Conservation (phyloP, 768 basidiomycete genomes). For the Pleurotus salmoneostramineus region DNA sequence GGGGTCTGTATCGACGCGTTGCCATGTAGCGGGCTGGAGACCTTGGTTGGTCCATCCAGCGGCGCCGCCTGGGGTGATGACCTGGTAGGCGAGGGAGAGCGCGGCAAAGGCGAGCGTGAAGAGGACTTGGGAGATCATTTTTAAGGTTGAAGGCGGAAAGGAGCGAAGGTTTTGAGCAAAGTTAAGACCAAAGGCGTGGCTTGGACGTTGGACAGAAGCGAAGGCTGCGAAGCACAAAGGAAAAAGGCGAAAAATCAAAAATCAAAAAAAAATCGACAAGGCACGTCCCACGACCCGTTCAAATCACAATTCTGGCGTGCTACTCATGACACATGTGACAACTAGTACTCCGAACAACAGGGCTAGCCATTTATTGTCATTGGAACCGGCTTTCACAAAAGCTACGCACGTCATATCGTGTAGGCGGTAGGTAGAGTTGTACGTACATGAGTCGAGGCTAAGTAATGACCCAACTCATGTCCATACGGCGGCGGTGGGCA, state of each 20-base stretch:
- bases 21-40: slow-evolving; percentile 56
- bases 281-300: neutral
- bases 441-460: neutral
- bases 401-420: neutral
- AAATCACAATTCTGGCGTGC: neutral
- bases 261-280: too few relatives aligned
- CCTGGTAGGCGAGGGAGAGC: slow-evolving; percentile 58
- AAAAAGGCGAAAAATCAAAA: too few relatives aligned
- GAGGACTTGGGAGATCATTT: slow-evolving; percentile 16
- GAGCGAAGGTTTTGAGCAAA: slow-evolving; percentile 6
- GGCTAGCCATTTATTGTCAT: too few relatives aligned
- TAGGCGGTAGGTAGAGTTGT: neutral
- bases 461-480: neutral
- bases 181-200: slow-evolving; percentile 11
- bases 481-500: too few relatives aligned
- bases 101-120: slow-evolving; percentile 48
- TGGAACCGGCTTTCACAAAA: too few relatives aligned
- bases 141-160: slow-evolving; percentile 12
- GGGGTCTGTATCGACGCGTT: slow-evolving; percentile 61
- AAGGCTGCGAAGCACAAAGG: neutral
- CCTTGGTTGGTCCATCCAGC: slow-evolving; percentile 58
- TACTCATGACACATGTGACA: too few relatives aligned
- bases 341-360: too few relatives aligned
- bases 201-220: slow-evolving; percentile 9
- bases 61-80: slow-evolving; percentile 45